Percentiles rank a stretch among this genome's conserved stretches.
These are phyloP conservation scores for Oryza punctata DNA, from an alignment of 176 grass and related monocot species.

Conservation along the genomic window DNA sequence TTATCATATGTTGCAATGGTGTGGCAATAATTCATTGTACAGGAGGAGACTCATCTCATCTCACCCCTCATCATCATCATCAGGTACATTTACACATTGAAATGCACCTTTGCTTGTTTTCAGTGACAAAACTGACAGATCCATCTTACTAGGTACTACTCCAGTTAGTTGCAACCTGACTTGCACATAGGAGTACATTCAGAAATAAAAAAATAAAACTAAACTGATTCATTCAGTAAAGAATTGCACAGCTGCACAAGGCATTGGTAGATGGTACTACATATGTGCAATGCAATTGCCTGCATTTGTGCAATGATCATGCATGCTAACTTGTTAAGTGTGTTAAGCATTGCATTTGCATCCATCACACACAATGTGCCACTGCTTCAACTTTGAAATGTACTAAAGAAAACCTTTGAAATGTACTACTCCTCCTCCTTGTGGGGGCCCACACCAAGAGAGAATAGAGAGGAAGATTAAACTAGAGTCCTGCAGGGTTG, in stretches of 20 bases:
- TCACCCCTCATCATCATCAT: not conserved
- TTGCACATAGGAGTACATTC: not conserved
- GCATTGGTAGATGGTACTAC: not conserved
- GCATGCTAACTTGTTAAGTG: conserved; percentile 1
- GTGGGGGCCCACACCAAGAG: conserved; percentile 17
- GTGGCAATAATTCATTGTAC: conserved; percentile 18
- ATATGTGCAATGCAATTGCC: not conserved
- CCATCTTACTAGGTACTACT: conserved; percentile 28
- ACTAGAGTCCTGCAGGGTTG: conserved; percentile 49
- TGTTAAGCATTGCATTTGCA: conserved; percentile 8
- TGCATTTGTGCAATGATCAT: conserved; percentile 40
- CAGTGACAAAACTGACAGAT: conserved; percentile 55
- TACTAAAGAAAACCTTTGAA: not conserved
- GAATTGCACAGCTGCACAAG: not conserved
- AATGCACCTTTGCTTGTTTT: conserved; percentile 53
- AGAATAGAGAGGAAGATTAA: conserved; percentile 32
- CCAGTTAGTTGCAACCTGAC: not conserved
- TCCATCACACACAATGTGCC: conserved; percentile 40
- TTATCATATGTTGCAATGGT: conserved; percentile 10
- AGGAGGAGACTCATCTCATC: conserved; percentile 4
- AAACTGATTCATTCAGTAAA: conserved; percentile 9
- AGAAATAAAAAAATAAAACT: not conserved
- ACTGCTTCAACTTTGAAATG: conserved; percentile 31
- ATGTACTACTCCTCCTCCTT: too few relatives aligned
- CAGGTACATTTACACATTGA: conserved; percentile 17